Evolutionary conservation across 2,329 filamentous ascomycete species (phyloP), one percentile per base, ranked within the genome.

Genomic region (Curvularia sp.): DNA sequence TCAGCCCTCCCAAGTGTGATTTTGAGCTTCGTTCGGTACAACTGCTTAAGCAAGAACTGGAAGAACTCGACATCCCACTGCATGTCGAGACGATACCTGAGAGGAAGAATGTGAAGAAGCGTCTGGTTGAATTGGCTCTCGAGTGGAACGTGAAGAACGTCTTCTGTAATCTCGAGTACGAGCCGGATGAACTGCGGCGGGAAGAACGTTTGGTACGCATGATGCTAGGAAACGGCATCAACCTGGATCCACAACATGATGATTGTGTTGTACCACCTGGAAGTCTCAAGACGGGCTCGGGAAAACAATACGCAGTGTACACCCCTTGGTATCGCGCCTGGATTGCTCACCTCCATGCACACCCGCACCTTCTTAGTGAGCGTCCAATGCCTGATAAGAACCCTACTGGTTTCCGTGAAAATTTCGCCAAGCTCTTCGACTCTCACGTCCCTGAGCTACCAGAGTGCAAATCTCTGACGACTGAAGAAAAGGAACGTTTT

Each of bases 131-230:
- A 51, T 79, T 93, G 41, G 85, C 90, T 73, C 79, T 86, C 30
- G 80, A 86, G 60, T 97, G 92, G 92, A 86, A 85, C 0, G 89
- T 86, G 0, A 88, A 83, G 49, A 90, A 95, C 68, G 64, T 97
- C 2, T 96, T 88, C 69, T 88, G 90, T 48, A 97, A 96, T 71
- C 86, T 93, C 57, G 93, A 97, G 74, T 97, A 96, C 69, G 93
- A 97, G 75, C 92, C 96, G 0, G 93, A 97, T 71, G 93, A 97
- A 78, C 78, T 97, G 57, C 83, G 93, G 43, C 83, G 93, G 5
- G 93, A 97, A 68, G 86, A 88, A 1, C 81, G 81, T 28, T 78
- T 96, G 69, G 83, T 91, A 0, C 83, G 80, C 28, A 75, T 82
- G 41, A 85, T 89, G 59, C 77, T 89, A 1, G 82, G 87, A 15